A percentile compares a stretch with the other conserved stretches of the same genome.
Conservation (phyloP, 139 green algal species). For the Zygnema cylindricum region DNA sequence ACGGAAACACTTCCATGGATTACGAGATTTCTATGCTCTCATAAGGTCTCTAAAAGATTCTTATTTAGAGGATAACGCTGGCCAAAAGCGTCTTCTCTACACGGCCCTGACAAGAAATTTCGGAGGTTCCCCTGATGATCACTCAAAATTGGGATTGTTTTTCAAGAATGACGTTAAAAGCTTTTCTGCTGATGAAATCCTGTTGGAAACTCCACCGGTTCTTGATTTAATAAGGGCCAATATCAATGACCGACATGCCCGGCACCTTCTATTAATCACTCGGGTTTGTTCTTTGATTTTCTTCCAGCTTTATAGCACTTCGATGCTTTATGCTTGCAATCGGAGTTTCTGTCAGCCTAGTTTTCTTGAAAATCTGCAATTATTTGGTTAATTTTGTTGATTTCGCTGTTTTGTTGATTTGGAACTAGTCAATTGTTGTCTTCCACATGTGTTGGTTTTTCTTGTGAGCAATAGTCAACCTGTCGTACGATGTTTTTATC, state of each 20-base stretch:
- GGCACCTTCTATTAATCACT: conserved; percentile 50
- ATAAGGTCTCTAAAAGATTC: no score
- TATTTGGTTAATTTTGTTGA: no score
- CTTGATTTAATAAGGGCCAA: conserved; percentile 28
- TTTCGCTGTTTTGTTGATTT: no score
- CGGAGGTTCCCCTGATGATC: conserved; percentile 6
- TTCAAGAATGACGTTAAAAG: neutral
- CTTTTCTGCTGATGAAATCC: neutral
- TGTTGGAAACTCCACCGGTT: neutral
- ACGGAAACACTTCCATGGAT: conserved; percentile 40
- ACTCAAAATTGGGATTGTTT: neutral
- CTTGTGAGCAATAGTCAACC: no score
- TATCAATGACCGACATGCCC: conserved; percentile 26
- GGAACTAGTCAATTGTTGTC: no score
- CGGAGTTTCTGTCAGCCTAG: no score
- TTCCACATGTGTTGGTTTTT: no score
- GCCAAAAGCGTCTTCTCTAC: neutral
- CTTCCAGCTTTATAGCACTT: neutral
- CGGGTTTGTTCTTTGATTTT: neutral
- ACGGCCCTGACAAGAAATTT: conserved; percentile 35
- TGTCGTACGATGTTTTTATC: no score
- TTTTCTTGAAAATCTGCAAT: no score
- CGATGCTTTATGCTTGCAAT: no score
- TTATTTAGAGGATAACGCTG: neutral
- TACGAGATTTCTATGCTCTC: conserved; percentile 55